These are phyloP conservation scores for Diplodia intermedia DNA, from an alignment of 2,329 filamentous ascomycete genomes.

Conservation along the genomic window DNA sequence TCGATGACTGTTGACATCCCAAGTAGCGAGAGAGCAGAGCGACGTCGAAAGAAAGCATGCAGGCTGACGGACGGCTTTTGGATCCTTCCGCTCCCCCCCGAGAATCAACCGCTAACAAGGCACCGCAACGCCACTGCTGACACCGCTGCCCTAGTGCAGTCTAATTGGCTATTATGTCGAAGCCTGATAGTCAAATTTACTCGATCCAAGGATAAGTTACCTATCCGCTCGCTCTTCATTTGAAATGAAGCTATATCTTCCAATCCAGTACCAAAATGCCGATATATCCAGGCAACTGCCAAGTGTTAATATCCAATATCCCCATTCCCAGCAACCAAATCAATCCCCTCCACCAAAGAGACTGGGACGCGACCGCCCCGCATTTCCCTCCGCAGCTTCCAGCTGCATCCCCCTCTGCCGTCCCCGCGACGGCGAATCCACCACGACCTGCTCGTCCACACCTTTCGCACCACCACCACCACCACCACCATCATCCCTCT, in stretches of 20 bases:
- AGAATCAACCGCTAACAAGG: background rate
- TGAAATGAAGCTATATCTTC: no score
- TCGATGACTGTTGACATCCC: background rate
- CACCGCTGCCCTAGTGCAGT: background rate
- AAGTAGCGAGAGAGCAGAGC: background rate
- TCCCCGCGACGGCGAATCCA: background rate
- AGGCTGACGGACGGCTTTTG: background rate
- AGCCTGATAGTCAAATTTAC: no score
- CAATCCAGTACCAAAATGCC: no score
- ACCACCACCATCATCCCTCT: background rate
- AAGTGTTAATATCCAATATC: no score
- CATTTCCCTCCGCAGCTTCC: background rate
- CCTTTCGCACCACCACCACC: background rate
- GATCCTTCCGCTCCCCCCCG: slow-evolving; percentile 15
- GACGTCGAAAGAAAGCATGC: slow-evolving; percentile 16
- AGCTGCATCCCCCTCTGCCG: background rate
- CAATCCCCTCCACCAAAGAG: background rate
- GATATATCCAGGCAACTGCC: no score
- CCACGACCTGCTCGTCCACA: background rate
- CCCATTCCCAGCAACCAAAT: background rate
- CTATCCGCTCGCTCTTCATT: no score
- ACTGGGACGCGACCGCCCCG: background rate
- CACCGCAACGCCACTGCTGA: slow-evolving; percentile 15
- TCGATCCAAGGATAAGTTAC: no score
- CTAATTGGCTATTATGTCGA: no score